These are phyloP conservation scores for Lachancea thermotolerans DNA, from an alignment of 805 yeast species.

Conservation along the genomic window DNA sequence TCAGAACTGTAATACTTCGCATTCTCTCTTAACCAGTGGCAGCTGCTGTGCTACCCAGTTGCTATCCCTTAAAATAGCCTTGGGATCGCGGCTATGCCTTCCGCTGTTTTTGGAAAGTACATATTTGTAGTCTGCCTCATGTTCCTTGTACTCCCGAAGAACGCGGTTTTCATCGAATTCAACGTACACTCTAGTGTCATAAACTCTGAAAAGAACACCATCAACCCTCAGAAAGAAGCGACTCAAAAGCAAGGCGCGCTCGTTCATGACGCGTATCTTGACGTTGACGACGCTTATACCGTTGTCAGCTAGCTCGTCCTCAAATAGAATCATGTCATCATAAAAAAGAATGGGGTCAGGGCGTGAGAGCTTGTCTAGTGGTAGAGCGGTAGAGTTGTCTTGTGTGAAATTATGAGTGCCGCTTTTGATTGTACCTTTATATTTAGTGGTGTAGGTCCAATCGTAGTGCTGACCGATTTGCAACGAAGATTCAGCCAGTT, in stretches of 20 bases:
- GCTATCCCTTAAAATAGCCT: constrained; percentile 66
- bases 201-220: constrained; percentile 73
- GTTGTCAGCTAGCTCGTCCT: constrained; percentile 94
- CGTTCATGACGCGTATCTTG: constrained; percentile 84
- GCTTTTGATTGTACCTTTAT: constrained; percentile 50
- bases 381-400: constrained; percentile 41
- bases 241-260: constrained; percentile 63
- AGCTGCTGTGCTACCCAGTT: constrained; percentile 74
- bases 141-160: constrained; percentile 71
- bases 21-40: constrained; percentile 38
- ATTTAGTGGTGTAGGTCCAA: constrained; percentile 89
- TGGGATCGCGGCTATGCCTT: constrained; percentile 50
- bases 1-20: constrained; percentile 24
- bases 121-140: constrained; percentile 48
- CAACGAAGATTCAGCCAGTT: constrained; percentile 33
- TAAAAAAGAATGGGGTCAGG: constrained; percentile 85
- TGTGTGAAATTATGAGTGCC: constrained; percentile 16
- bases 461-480: constrained; percentile 79
- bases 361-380: constrained; percentile 57
- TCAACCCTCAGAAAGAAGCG: constrained; percentile 86
- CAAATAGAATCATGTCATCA: constrained; percentile 83
- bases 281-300: constrained; percentile 76
- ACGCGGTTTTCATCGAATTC: constrained; percentile 53
- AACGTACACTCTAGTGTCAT: constrained; percentile 78
- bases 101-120: constrained; percentile 38